These are phyloP conservation scores for Tuber umbilicatum DNA, from an alignment of 495 filamentous ascomycete species.

Conservation along the genomic window DNA sequence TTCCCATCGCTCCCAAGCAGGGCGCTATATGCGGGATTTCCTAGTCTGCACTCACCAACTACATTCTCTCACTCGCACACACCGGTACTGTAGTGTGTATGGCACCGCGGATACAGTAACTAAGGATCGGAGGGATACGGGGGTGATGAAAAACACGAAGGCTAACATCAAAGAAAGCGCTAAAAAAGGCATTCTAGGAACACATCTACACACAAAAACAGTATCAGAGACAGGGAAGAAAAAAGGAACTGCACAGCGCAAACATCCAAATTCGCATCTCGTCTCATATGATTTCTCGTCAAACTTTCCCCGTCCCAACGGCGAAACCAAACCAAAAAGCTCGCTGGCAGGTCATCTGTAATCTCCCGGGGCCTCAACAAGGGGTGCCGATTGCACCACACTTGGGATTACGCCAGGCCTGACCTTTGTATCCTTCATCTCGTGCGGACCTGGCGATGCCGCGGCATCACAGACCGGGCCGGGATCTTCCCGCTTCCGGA, in stretches of 20 bases:
- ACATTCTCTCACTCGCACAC: too few relatives aligned
- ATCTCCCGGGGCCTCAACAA: neutral
- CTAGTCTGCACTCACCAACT: too few relatives aligned
- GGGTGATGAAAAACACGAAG: neutral
- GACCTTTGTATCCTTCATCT: neutral
- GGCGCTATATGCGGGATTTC: too few relatives aligned
- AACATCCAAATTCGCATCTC: neutral
- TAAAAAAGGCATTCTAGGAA: neutral
- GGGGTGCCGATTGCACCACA: neutral
- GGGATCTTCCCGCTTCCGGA: neutral
- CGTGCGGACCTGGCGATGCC: neutral
- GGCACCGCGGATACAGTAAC: neutral
- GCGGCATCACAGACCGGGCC: neutral
- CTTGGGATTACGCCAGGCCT: neutral
- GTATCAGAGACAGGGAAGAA: neutral
- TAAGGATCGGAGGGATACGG: neutral
- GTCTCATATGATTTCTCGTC: neutral
- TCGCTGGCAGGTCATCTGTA: neutral
- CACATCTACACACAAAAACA: neutral
- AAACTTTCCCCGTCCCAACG: neutral
- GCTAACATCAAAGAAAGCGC: neutral
- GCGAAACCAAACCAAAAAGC: neutral
- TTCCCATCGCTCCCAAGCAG: too few relatives aligned
- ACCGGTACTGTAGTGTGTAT: neutral
- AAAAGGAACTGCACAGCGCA: neutral